phyloP scores from a whole-genome alignment of 495 filamentous ascomycete species.

The Polyplosphaeria fusca region DNA sequence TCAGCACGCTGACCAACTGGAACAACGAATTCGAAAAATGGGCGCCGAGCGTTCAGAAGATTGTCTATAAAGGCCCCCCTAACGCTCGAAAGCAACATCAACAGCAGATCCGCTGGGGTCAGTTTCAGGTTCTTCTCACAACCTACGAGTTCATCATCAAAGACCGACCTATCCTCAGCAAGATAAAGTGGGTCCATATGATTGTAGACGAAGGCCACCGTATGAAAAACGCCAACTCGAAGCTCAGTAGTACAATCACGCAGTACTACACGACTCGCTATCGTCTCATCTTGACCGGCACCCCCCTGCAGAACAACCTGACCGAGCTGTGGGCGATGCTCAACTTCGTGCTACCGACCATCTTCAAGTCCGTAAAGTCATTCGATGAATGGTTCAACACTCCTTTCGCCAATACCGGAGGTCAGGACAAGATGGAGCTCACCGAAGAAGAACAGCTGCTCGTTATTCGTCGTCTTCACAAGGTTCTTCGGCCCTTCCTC shows the following conservation, averaged over 20 bases:
- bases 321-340: constrained; percentile 95
- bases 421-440: constrained; percentile 96
- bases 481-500: constrained; percentile 95
- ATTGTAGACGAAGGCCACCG: constrained; percentile 99
- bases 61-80: constrained; percentile 97
- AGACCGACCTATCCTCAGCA: constrained; percentile 87
- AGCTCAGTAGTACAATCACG: constrained; percentile 89
- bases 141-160: constrained; percentile 99
- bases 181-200: constrained; percentile 99
- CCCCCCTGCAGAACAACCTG: constrained; percentile 94
- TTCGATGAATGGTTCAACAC: constrained; percentile 99
- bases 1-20: constrained; percentile 96
- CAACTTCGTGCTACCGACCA: constrained; percentile 96
- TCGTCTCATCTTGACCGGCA: constrained; percentile 94
- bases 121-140: constrained; percentile 93
- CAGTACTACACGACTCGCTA: constrained; percentile 93
- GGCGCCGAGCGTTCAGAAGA: constrained; percentile 78
- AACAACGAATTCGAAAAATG: constrained; percentile 98
- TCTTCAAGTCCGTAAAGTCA: constrained; percentile 98
- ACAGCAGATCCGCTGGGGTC: constrained; percentile 86
- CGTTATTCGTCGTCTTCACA: constrained; percentile 96
- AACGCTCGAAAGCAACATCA: constrained; percentile 85
- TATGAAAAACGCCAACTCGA: constrained; percentile 99
- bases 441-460: constrained; percentile 99
- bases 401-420: constrained; percentile 95